Evolutionary conservation across 2,329 filamentous ascomycete species (phyloP).

Genomic region (Cyphellophora attinorum): DNA sequence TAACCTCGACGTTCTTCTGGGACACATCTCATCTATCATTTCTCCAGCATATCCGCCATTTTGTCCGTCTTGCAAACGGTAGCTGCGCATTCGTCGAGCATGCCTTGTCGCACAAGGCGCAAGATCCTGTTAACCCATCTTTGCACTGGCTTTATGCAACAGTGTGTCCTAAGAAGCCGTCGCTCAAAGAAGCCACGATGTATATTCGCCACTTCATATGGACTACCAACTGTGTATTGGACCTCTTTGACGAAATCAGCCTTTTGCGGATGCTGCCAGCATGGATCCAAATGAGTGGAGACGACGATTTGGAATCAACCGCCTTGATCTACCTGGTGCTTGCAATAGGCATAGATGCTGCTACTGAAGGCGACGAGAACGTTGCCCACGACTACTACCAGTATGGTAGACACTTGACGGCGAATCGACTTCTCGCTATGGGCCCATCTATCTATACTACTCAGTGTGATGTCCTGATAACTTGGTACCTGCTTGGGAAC

Average conservation of each 20-base stretch:
- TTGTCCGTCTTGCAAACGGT: too few species aligned
- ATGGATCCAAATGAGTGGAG: conserved; percentile 25
- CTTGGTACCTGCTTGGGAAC: conserved; percentile 27
- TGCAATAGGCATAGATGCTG: conserved; percentile 33
- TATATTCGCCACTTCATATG: conserved; percentile 23
- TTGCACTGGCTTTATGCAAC: too few species aligned
- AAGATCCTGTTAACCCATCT: too few species aligned
- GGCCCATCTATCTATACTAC: conserved; percentile 34
- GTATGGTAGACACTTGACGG: conserved; percentile 25
- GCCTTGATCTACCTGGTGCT: conserved; percentile 39
- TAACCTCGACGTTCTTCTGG: too few species aligned
- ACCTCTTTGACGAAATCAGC: conserved; percentile 24
- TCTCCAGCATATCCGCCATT: too few species aligned
- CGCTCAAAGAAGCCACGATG: conserved; percentile 19
- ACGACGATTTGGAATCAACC: not conserved
- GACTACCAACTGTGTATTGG: conserved; percentile 21
- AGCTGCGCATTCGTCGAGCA: too few species aligned
- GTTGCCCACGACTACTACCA: conserved; percentile 26
- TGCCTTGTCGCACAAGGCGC: too few species aligned
- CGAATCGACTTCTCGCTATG: conserved; percentile 26
- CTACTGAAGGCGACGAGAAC: conserved; percentile 23
- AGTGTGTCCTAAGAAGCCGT: too few species aligned
- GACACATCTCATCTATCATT: too few species aligned
- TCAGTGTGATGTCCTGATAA: conserved; percentile 25
- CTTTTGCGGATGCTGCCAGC: conserved; percentile 18